Conservation (phyloP, 345 rosid genomes). For the Euphorbia tirucalli region DNA sequence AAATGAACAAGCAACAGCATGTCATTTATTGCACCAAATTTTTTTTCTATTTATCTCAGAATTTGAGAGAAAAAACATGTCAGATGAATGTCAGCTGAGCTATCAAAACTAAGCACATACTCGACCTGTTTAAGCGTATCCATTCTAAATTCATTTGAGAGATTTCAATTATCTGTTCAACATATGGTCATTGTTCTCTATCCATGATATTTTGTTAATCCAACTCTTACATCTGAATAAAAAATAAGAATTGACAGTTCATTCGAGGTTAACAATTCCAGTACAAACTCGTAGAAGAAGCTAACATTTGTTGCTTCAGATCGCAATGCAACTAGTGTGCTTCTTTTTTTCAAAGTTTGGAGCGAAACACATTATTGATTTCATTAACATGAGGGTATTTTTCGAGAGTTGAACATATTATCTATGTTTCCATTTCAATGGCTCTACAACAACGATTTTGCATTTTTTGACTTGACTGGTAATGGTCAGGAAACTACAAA, state of each 20-base stretch:
- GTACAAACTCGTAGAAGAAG: too few species aligned
- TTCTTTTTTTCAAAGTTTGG: not conserved
- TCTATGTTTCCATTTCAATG: not conserved
- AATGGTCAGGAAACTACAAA: not conserved
- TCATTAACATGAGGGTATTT: not conserved
- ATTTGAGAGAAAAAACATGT: not conserved
- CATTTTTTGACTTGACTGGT: not conserved
- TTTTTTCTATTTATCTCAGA: not conserved
- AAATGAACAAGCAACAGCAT: not conserved
- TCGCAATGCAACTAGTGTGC: not conserved
- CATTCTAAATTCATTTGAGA: not conserved
- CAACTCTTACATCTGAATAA: not conserved
- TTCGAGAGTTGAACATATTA: not conserved
- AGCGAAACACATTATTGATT: not conserved
- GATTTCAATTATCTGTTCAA: not conserved
- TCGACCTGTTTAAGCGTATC: not conserved
- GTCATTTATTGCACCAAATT: not conserved
- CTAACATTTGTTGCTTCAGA: slow-evolving; percentile 1
- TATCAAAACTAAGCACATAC: not conserved
- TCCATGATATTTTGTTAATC: slow-evolving; percentile 3
- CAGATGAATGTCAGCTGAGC: not conserved
- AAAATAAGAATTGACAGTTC: too few species aligned
- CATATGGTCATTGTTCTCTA: not conserved
- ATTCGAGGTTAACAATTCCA: not conserved
- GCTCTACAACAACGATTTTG: not conserved